Base-by-base conservation (phyloP, 139 green algal genomes). In the Volvox africanus region DNA sequence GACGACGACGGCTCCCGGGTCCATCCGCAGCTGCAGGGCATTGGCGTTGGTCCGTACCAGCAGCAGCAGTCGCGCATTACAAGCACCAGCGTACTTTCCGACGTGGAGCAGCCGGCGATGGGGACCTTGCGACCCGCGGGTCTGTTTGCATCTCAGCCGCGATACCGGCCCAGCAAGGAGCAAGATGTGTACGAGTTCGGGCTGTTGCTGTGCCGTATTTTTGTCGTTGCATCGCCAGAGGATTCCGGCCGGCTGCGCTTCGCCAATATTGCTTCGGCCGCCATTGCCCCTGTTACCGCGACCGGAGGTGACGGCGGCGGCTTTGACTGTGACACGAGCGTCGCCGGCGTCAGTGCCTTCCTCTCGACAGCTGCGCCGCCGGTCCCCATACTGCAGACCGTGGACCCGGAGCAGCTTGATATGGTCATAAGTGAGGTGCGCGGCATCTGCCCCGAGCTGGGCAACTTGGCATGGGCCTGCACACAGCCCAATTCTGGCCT, bases 121-220 rank as follows among this genome's bases (percentile, higher is more conserved):
- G 71, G 71, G 6, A 28, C 67, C 67, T 32, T 32, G 67, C 71
- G 71, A 9, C 24, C 65, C 65, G 65, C 24, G 65, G 65, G 65
- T 73, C 65, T 73, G 11, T 73, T 79, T 28, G 32, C 32, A 20
- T 13, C 30, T 33, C 32, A n/a, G 36, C 20, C 24, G 36, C 78
- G 67, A n/a, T 71, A 71, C 37, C 19, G 9, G 28, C 82, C 82
- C 24, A 88, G 82, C 33, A 22, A 67, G 21, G 84, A 28, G 84
- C 84, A 82, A 36, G 69, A 81, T 36, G 37, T 89, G 67, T 82
- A 73, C 28, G 84, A 81, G 36, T 89, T 89, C 28, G 84, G 84
- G 9, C 26, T 33, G 14, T 71, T 89, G 84, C 69, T 89, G 84
- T 79, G 82, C 82, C 32, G 37, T 24, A 65, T 88, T 12, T 88